phyloP scores from a whole-genome alignment of 2,329 filamentous ascomycete species.

The Coniochaeta pulveracea region DNA sequence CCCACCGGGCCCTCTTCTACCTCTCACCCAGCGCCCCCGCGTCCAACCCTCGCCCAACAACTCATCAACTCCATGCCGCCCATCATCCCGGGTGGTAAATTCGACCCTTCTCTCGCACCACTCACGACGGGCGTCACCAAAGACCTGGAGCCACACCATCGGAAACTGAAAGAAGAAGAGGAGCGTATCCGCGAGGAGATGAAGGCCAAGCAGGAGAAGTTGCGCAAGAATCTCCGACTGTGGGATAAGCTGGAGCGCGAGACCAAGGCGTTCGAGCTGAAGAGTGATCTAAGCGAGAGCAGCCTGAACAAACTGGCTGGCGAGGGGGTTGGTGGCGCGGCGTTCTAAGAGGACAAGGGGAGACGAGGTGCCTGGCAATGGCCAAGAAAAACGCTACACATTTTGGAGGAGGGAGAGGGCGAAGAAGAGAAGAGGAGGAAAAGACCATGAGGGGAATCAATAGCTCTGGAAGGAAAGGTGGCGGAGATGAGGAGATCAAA shows the following conservation, averaged over 20 bases:
- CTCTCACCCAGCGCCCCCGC: conserved; percentile 19
- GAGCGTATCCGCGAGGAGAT: conserved; percentile 44
- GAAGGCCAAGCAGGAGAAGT: conserved; percentile 38
- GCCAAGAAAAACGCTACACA: too few relatives aligned
- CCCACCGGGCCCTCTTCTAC: conserved; percentile 40
- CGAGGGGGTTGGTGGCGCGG: conserved; percentile 41
- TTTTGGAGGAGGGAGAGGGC: too few relatives aligned
- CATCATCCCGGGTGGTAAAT: conserved; percentile 41
- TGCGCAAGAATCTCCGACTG: conserved; percentile 37
- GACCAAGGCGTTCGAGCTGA: conserved; percentile 39
- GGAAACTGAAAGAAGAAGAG: conserved; percentile 44
- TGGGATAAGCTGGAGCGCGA: conserved; percentile 47
- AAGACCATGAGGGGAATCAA: too few relatives aligned
- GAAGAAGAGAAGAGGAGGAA: too few relatives aligned
- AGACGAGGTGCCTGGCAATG: too few relatives aligned
- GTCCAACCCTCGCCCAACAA: conserved; percentile 38
- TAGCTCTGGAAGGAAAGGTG: too few relatives aligned
- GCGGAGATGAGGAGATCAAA: too few relatives aligned
- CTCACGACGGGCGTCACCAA: conserved; percentile 35
- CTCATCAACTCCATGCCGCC: conserved; percentile 38
- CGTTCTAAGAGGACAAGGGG: too few relatives aligned
- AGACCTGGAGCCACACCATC: conserved; percentile 42
- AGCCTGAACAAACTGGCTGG: conserved; percentile 45
- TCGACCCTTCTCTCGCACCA: conserved; percentile 34
- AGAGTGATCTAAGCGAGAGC: conserved; percentile 44